A percentile compares a stretch with the other conserved stretches of the same genome.
These are phyloP conservation scores for Terana coerulea DNA, from an alignment of 768 basidiomycete species.

Conservation along the genomic window DNA sequence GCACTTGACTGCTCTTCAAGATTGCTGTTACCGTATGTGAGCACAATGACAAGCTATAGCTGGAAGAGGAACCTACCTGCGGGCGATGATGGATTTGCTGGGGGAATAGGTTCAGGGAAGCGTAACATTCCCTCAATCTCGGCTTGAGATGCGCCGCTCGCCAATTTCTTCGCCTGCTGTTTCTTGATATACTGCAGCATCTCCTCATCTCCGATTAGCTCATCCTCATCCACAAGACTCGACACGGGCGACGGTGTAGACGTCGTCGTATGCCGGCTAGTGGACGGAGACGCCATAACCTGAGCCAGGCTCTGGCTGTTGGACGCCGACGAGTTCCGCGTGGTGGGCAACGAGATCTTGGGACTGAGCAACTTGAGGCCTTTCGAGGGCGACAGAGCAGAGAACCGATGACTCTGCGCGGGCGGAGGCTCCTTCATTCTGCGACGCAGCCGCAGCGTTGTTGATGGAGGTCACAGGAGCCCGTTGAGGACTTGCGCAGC, in stretches of 20 bases:
- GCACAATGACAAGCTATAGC: neutral
- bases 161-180: slow-evolving; percentile 84
- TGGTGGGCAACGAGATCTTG: slow-evolving; percentile 61
- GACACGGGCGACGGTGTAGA: slow-evolving; percentile 85
- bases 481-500: slow-evolving; percentile 78
- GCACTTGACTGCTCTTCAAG: slow-evolving; percentile 60
- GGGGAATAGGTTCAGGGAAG: slow-evolving; percentile 88
- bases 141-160: slow-evolving; percentile 77
- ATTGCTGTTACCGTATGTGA: slow-evolving; percentile 43
- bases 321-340: slow-evolving; percentile 52
- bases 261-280: slow-evolving; percentile 66
- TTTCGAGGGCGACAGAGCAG: slow-evolving; percentile 82
- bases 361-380: slow-evolving; percentile 78
- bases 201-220: slow-evolving; percentile 89
- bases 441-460: slow-evolving; percentile 41
- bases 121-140: slow-evolving; percentile 85
- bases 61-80: slow-evolving; percentile 49
- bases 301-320: slow-evolving; percentile 50
- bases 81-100: slow-evolving; percentile 62
- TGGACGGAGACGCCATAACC: slow-evolving; percentile 56
- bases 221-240: slow-evolving; percentile 78
- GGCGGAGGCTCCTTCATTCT: slow-evolving; percentile 27
- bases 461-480: slow-evolving; percentile 71
- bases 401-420: slow-evolving; percentile 62
- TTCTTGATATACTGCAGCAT: slow-evolving; percentile 93